Base-by-base conservation (phyloP, 768 basidiomycete genomes). In the Rhizopogon vulgaris region DNA sequence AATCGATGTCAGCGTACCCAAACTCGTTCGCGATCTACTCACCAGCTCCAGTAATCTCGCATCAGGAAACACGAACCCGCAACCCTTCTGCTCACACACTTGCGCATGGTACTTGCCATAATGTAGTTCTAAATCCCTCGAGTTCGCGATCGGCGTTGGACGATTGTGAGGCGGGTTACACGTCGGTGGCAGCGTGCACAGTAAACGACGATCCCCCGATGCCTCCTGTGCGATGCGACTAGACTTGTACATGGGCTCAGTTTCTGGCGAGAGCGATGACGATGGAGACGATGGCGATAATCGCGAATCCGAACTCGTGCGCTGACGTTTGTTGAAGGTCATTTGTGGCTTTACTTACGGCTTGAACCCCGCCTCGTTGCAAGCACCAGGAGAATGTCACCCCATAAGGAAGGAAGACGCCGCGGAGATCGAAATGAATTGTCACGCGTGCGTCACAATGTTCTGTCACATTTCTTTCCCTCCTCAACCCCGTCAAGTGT, bases 1-100 rank as follows among this genome's bases (percentile, higher is more conserved):
- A 15, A 34, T 46, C 14, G 15, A 34, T 34, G 32, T 48, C 37
- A 37, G 52, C 24, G 4, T 43, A 28, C 41, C 27, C 24, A 15
- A 37, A 17, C 38, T 25, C 15, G n/a, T 42, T 25, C 51, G 36
- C 22, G 45, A 47, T 49, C 14, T 14, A 45, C 91, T 72, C 67
- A 94, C 92, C 72, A 95, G 62, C 59, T 88, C 84, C 43, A 95
- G 65, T 27, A 94, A 66, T 45, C 84, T 73, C 48, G 81, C 82
- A 61, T 94, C 91, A 12, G 93, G 91, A 67, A 94, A 95, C 10
- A 94, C 88, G 65, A 82, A 84, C 17, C 78, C 77, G 68, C 92
- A 95, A 3, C 77, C 77, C 9, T 65, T 63, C 52, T 79, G 72
- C 59, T 83, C 86, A 59, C 90, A 90, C 1, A 93, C 86, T 64